Base-by-base conservation (phyloP, 176 grass and related monocot genomes). In the Ensete ventricosum region DNA sequence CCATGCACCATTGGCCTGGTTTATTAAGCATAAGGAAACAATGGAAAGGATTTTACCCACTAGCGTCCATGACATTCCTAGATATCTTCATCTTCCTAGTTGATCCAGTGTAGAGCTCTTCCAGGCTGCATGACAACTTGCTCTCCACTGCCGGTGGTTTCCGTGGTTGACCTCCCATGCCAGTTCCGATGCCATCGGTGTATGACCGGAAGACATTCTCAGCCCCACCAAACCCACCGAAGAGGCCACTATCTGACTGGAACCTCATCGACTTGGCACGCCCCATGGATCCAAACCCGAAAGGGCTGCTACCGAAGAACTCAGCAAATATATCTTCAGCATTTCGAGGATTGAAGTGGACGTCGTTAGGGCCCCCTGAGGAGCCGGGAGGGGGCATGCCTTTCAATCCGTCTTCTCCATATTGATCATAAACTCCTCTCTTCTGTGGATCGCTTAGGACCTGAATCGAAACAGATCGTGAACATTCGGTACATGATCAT, bases 51-150 rank as follows among this genome's bases (percentile, higher is more conserved):
- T 13, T n/a, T 79, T 85, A 89, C 87, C 91, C 88, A 54, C 2
- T 79, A 1, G 70, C 75, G 52, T 96, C 79, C 8, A 88, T 52
- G 51, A 88, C 74, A 71, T 81, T 89, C 55, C 92, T 77, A 7
- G 80, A 87, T 53, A 96, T 96, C 82, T 83, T 91, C 84, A 91
- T 96, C 63, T 89, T 96, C 76, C 87, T 91, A 19, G 88, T 96
- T 11, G 85, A 85, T 2, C 92, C 92, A 51, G 68, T 65, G 76
- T 91, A 91, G 60, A 96, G 84, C 73, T 96, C 92, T 80, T 96
- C 88, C 21, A 96, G 88, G 53, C 84, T 89, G 84, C 92, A 96
- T n/a, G 76, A 71, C 75, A 96, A 66, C 78, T 86, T 96, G 74
- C 68, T 83, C 86, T 96, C 86, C 55, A 96, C 84, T 14, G 81